Base-by-base conservation (phyloP, 176 grass and related monocot species). In the Tuctoria greenei region DNA sequence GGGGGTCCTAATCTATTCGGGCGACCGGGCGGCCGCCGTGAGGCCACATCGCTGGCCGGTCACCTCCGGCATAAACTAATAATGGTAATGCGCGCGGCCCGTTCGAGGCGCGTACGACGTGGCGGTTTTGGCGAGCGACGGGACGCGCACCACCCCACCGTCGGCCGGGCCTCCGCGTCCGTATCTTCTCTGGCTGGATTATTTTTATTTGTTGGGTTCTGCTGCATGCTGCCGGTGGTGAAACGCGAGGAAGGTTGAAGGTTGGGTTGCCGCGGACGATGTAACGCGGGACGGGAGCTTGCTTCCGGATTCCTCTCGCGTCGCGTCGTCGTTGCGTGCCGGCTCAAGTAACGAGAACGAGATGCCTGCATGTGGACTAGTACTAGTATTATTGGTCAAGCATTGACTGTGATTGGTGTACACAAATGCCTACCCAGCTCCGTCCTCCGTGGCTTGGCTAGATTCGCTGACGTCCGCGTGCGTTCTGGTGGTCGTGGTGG, bases 261-360 rank as follows among this genome's bases (percentile, higher is more conserved):
- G 56, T 72, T 84, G 43, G 23, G 37, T 72, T 40, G 58, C 35
- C 42, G 64, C 72, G 27, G 17, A 38, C 67, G 6, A 13, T 55
- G 82, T 54, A 67, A 20, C 50, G 44, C 13, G 46, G 10, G 44
- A 12, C 4, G 12, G 12, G 10, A 17, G 65, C 11, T 67, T 16
- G 11, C 66, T 34, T 34, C 18, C 7, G 66, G n/a, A 0, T 4
- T 23, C 51, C 20, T 55, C 51, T n/a, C n/a, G n/a, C n/a, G n/a
- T n/a, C n/a, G n/a, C 20, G 10, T 8, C 54, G 50, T n/a, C 21
- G 51, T 21, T 57, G 54, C 54, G n/a, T 57, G 54, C 54, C 21
- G 25, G 69, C 39, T 73, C 69, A 81, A 66, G 79, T 73, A 65
- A 64, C 79, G 69, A 65, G 46, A 27, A n/a, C n/a, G n/a, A n/a